phyloP scores from a whole-genome alignment of 345 rosid species.

The Eucalyptus tenuipes region DNA sequence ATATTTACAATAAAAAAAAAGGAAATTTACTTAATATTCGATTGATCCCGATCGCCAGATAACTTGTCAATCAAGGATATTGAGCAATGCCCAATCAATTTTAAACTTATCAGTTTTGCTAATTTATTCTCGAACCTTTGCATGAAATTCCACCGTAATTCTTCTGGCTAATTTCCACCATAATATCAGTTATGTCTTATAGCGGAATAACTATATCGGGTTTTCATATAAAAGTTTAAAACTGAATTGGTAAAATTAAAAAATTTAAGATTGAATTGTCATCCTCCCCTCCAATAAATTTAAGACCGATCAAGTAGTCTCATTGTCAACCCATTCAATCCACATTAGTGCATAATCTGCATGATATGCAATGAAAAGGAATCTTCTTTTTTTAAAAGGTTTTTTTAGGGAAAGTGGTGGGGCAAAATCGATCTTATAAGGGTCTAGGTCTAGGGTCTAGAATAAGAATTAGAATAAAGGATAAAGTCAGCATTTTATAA shows the following conservation, averaged over 20 bases:
- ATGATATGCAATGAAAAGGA: neutral
- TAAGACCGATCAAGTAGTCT: neutral
- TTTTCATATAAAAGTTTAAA: fast-evolving
- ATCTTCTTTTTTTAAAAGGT: neutral
- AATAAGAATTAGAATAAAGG: neutral
- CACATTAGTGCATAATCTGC: neutral
- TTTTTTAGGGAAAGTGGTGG: neutral
- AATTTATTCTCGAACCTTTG: neutral
- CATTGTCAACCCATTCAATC: neutral
- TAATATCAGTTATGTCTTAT: fast-evolving
- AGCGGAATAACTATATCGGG: fast-evolving
- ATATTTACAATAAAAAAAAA: neutral
- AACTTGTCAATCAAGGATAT: neutral
- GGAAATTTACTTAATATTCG: neutral
- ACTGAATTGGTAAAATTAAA: fast-evolving
- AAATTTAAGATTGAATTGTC: neutral
- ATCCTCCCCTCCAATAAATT: neutral
- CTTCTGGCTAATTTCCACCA: fast-evolving
- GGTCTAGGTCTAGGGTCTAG: neutral
- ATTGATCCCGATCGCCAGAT: neutral
- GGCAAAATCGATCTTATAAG: neutral
- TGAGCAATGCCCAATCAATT: no score
- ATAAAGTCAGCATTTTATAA: neutral
- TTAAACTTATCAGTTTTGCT: neutral
- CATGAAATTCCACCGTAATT: fast-evolving